A percentile compares a stretch with the other conserved stretches of the same genome.
Conservation (phyloP, 2,329 filamentous ascomycete genomes). For the Hymenoscyphus repandus region DNA sequence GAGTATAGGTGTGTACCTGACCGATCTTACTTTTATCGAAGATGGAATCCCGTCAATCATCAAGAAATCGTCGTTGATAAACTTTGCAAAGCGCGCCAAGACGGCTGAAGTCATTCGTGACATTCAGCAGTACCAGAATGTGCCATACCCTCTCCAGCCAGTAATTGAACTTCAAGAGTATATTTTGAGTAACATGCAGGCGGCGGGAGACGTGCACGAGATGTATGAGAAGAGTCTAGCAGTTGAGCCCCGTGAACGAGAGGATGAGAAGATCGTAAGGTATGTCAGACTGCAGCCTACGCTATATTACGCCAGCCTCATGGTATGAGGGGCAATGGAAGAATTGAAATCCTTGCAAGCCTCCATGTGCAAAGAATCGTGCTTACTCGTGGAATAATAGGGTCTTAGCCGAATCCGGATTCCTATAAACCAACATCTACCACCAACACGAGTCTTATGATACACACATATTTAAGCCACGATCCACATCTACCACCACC, state of each 20-base stretch:
- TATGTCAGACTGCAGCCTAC: conserved; percentile 26
- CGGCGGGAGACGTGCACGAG: conserved; percentile 92
- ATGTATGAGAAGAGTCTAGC: conserved; percentile 98
- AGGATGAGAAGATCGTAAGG: conserved; percentile 99
- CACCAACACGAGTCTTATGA: conserved; percentile 3
- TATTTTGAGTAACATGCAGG: conserved; percentile 93
- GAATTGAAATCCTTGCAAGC: conserved; percentile 15
- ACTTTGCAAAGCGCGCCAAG: conserved; percentile 97
- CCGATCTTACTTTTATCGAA: conserved; percentile 96
- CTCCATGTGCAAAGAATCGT: conserved; percentile 18
- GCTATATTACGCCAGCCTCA: conserved; percentile 18
- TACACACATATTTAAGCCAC: conserved; percentile 14
- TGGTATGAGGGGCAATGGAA: conserved; percentile 12
- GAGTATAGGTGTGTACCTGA: conserved; percentile 78
- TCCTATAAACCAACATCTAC: conserved; percentile 38
- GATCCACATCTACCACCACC: conserved; percentile 8
- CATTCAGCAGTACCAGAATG: conserved; percentile 98
- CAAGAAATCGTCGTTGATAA: conserved; percentile 95
- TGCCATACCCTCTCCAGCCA: conserved; percentile 86
- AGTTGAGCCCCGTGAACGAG: conserved; percentile 89
- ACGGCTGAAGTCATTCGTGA: conserved; percentile 97
- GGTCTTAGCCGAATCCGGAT: conserved; percentile 56
- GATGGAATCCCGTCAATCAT: conserved; percentile 95
- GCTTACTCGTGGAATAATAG: conserved; percentile 35
- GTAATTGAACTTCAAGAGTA: conserved; percentile 94